Evolutionary conservation across 331 rosid genomes (phyloP), one percentile per base, ranked within the genome.

Genomic region (Phaseolus coccineus): DNA sequence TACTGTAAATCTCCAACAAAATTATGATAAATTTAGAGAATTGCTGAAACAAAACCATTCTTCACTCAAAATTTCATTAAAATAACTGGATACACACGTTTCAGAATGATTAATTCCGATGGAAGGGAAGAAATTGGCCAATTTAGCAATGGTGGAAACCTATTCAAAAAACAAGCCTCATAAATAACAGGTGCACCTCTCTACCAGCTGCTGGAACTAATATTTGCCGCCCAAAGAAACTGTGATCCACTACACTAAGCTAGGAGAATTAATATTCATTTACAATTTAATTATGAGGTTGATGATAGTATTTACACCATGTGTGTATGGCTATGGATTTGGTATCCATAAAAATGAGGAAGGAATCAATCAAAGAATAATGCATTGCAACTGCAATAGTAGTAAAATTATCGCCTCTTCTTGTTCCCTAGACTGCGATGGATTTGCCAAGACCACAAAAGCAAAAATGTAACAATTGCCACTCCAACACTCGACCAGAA

Each of bases 361-460:
- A 87, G 91, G 84, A 89, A 90, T 89, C 87, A 89, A 88, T 89
- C 87, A 89, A 88, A 87, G 89, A 91, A 89, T 90, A 64, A 85
- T 83, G 90, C 75, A 86, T 77, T 76, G 35, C 24, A 1, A 31
- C 71, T 10, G 61, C 14, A 19, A 31, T 55, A 9, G 46, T 40
- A 53, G 73, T 62, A 30, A 81, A 70, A 81, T 81, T 80, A 93
- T 83, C 65, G 90, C 96, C 93, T 87, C 91, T 91, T 96, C 87
- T 85, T 57, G 35, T 57, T 87, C 78, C 82, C 84, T 31, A 96
- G 64, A 85, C 82, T 84, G 73, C 66, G 89, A 79, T 88, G 99
- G 61, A 86, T 55, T 80, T 91, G 94, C 98, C 94, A 89, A 3
- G 97, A 86, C 99, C 98, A 96, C 77, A 88, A 68, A 27, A 85